phyloP scores from a whole-genome alignment of 2,329 filamentous ascomycete genomes.

The Aureobasidium sp. region DNA sequence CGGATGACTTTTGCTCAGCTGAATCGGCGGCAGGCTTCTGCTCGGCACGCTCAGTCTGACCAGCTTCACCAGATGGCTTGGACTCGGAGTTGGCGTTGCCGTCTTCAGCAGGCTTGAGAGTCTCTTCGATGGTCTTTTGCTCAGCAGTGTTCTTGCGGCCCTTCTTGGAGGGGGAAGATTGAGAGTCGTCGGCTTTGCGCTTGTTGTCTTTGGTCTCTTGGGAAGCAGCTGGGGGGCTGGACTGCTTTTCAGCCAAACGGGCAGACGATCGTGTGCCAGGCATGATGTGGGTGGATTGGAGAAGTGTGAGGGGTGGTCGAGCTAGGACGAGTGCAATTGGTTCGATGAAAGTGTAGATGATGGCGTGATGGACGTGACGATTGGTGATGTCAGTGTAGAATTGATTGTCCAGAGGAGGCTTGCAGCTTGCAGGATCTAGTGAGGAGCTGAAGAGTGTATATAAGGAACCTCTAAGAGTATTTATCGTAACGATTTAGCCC shows the following conservation, averaged over 20 bases:
- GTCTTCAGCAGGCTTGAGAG: slow-evolving; percentile 32
- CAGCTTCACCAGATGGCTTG: slow-evolving; percentile 9
- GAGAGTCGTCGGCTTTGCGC: slow-evolving; percentile 27
- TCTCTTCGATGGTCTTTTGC: slow-evolving; percentile 47
- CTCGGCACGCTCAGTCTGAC: slow-evolving; percentile 21
- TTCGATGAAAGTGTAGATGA: background rate
- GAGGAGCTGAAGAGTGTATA: slow-evolving; percentile 11
- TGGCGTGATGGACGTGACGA: slow-evolving; percentile 6
- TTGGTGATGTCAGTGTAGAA: background rate
- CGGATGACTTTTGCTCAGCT: background rate
- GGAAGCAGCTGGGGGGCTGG: slow-evolving; percentile 17
- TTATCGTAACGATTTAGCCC: slow-evolving; percentile 9
- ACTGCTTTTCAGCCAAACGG: slow-evolving; percentile 17
- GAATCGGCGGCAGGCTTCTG: slow-evolving; percentile 15
- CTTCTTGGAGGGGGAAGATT: slow-evolving; percentile 29
- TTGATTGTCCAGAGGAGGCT: background rate
- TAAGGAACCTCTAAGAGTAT: slow-evolving; percentile 12
- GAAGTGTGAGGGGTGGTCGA: background rate
- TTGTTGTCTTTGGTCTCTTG: slow-evolving; percentile 19
- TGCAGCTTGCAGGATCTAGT: background rate
- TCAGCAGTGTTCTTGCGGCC: slow-evolving; percentile 30
- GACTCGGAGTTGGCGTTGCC: slow-evolving; percentile 21
- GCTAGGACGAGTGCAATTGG: background rate
- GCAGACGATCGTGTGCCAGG: slow-evolving; percentile 25
- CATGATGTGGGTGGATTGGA: slow-evolving; percentile 17